Conservation (phyloP, 345 rosid genomes). For the Populus davidiana region DNA sequence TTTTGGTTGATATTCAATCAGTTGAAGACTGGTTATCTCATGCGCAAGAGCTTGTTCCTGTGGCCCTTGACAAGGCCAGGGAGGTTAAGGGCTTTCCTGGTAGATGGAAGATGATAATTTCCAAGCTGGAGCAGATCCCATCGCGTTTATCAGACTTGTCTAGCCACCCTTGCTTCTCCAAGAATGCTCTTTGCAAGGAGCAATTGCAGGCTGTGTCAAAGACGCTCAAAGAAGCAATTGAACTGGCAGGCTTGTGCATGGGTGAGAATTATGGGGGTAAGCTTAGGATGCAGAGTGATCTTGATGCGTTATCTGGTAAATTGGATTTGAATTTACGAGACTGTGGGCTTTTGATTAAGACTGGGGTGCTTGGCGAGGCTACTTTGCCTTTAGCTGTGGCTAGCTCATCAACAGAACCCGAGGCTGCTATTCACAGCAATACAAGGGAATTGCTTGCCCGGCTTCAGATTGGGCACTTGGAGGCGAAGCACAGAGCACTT, state of each 20-base stretch:
- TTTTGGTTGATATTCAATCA: conserved; percentile 28
- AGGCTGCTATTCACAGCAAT: conserved; percentile 42
- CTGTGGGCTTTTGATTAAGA: conserved; percentile 82
- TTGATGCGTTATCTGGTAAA: conserved; percentile 75
- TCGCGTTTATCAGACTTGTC: conserved; percentile 72
- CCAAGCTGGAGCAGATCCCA: conserved; percentile 82
- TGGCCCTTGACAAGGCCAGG: conserved; percentile 54
- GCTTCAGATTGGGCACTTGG: conserved; percentile 93
- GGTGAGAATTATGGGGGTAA: conserved; percentile 80
- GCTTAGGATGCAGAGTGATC: conserved; percentile 90
- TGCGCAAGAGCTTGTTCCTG: conserved; percentile 69
- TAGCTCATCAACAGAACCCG: conserved; percentile 37
- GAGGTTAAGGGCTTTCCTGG: conserved; percentile 65
- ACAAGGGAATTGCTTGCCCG: conserved; percentile 77
- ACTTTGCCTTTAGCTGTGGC: conserved; percentile 43
- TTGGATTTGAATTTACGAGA: conserved; percentile 79
- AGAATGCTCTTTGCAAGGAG: conserved; percentile 79
- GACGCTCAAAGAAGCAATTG: conserved; percentile 54
- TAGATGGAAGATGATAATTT: conserved; percentile 82
- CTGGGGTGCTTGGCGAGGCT: conserved; percentile 82
- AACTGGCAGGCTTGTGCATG: conserved; percentile 49
- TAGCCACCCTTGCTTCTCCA: conserved; percentile 90
- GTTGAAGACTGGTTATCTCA: conserved; percentile 73
- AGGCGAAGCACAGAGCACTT: conserved; percentile 83
- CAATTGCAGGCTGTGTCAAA: conserved; percentile 70